Evolutionary conservation across 1,284 basidiomycete species (phyloP).

Genomic region (Rhodotorula glutinis): DNA sequence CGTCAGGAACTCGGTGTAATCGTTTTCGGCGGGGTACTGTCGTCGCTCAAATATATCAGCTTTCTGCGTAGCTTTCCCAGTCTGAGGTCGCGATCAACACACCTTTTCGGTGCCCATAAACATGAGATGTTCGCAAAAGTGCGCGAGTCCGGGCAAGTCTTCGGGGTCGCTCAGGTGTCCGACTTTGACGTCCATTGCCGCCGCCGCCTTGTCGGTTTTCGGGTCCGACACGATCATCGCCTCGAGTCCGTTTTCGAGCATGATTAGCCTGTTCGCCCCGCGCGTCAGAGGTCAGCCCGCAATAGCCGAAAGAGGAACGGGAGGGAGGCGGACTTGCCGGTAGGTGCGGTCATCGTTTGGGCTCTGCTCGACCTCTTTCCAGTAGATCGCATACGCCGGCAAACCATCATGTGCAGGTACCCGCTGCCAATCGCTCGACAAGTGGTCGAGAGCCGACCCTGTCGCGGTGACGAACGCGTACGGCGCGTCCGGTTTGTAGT

Average conservation of each 20-base stretch:
- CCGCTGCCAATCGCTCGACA: neutral
- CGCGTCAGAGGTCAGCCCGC: neutral
- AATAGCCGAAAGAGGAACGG: too few relatives aligned
- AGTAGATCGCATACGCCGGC: slow-evolving; percentile 55
- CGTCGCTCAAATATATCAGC: neutral
- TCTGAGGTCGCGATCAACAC: too few relatives aligned
- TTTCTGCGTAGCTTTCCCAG: too few relatives aligned
- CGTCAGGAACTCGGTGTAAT: slow-evolving; percentile 84
- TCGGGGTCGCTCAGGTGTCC: slow-evolving; percentile 87
- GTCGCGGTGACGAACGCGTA: slow-evolving; percentile 25
- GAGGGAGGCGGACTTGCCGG: slow-evolving; percentile 40
- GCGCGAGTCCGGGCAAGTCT: slow-evolving; percentile 51
- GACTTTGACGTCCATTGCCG: slow-evolving; percentile 90
- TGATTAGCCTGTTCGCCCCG: slow-evolving; percentile 59
- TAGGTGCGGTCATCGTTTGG: slow-evolving; percentile 74
- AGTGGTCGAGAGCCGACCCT: slow-evolving; percentile 21
- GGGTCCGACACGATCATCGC: slow-evolving; percentile 81
- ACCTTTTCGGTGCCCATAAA: slow-evolving; percentile 69
- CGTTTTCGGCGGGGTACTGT: slow-evolving; percentile 85
- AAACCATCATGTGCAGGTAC: neutral
- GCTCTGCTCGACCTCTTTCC: slow-evolving; percentile 68
- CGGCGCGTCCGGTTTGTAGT: slow-evolving; percentile 24
- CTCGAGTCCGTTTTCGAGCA: slow-evolving; percentile 80
- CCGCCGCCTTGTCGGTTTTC: slow-evolving; percentile 85
- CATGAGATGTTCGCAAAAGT: slow-evolving; percentile 88